phyloP scores from a whole-genome alignment of 441 rosid genomes.

The Daphne laureola region DNA sequence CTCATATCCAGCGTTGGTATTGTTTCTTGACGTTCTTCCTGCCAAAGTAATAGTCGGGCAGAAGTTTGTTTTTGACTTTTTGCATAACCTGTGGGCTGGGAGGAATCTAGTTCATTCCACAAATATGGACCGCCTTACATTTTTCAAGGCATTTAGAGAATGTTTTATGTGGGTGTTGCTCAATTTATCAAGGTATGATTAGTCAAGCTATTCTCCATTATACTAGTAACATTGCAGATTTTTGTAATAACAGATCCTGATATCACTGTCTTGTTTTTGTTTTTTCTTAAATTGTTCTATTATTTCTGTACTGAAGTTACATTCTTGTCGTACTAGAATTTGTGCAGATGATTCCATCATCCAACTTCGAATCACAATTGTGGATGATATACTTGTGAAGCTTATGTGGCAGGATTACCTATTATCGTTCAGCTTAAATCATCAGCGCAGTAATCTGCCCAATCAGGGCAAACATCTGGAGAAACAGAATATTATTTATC shows the following conservation, averaged over 20 bases:
- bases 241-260: no score
- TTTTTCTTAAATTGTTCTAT: conserved; percentile 3
- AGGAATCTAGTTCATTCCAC: conserved; percentile 49
- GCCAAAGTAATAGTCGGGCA: conserved; percentile 45
- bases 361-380: conserved; percentile 44
- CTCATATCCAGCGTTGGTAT: conserved; percentile 85
- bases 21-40: conserved; percentile 67
- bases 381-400: conserved; percentile 60
- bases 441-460: conserved; percentile 23
- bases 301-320: conserved; percentile 14
- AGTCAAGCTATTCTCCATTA: conserved; percentile 9
- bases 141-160: conserved; percentile 64
- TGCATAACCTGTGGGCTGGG: conserved; percentile 76
- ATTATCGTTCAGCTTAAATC: conserved; percentile 21
- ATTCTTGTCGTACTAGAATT: conserved; percentile 33
- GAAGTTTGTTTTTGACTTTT: conserved; percentile 64
- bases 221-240: background rate
- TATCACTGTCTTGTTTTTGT: conserved; percentile 12
- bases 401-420: conserved; percentile 75
- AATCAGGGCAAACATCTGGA: conserved; percentile 30
- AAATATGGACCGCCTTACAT: conserved; percentile 40
- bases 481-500: conserved; percentile 24
- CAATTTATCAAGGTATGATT: conserved; percentile 62
- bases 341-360: conserved; percentile 38
- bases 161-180: conserved; percentile 81